Conservation (phyloP, 2,329 filamentous ascomycete species). For the Trichoderma atroviride region DNA sequence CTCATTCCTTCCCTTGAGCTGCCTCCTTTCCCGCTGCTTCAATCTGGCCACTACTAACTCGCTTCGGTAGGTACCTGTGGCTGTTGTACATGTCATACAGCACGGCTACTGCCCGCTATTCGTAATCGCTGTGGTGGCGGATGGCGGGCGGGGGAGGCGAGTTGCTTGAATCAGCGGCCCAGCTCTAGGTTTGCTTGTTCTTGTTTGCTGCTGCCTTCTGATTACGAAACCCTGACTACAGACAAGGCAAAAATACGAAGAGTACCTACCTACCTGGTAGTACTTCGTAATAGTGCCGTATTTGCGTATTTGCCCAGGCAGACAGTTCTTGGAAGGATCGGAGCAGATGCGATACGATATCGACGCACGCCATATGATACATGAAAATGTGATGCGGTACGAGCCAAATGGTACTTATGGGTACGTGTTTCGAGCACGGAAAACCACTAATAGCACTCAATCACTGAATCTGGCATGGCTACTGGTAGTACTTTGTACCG, state of each 20-base stretch:
- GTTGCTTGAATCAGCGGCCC: constrained; percentile 1
- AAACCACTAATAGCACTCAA: not conserved
- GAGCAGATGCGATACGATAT: not conserved
- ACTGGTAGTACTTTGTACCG: too few relatives aligned
- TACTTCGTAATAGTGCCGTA: not conserved
- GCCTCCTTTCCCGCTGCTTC: not conserved
- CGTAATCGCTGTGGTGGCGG: not conserved
- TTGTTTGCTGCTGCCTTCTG: not conserved
- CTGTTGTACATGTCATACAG: not conserved
- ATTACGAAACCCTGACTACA: not conserved
- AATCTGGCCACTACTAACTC: not conserved
- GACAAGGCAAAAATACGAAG: not conserved
- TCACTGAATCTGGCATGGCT: not conserved
- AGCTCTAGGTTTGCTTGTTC: not conserved
- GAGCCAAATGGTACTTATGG: not conserved
- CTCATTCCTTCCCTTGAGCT: not conserved
- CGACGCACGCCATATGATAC: constrained; percentile 4
- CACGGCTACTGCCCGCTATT: not conserved
- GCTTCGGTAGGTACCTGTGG: not conserved
- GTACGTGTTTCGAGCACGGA: not conserved
- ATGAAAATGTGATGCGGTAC: not conserved
- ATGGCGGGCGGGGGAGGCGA: constrained; percentile 7
- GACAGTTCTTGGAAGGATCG: not conserved
- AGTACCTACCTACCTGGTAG: not conserved
- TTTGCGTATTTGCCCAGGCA: not conserved